Conservation (phyloP, 805 yeast species). For the Teunomyces funiuensis region DNA sequence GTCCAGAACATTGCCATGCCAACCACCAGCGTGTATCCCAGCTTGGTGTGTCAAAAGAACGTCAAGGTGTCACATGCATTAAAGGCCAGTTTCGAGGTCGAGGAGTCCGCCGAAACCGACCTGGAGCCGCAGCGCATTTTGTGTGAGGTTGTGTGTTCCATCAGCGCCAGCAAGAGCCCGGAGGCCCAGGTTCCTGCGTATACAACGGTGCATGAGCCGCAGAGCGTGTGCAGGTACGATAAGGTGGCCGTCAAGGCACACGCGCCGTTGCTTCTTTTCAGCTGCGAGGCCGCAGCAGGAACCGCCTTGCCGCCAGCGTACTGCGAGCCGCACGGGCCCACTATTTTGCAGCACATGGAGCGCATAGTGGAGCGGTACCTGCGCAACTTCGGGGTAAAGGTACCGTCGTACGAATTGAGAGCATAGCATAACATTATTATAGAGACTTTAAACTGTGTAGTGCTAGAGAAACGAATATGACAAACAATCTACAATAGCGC, state of each 20-base stretch:
- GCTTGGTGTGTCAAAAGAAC: too few species aligned
- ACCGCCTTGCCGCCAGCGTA: background rate
- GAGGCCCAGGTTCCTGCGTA: background rate
- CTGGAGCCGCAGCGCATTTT: background rate
- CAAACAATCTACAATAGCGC: too few species aligned
- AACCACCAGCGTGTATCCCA: too few species aligned
- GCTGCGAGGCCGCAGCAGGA: background rate
- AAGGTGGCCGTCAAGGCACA: background rate
- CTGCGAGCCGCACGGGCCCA: background rate
- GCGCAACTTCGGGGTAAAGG: constrained; percentile 1
- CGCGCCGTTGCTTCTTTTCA: constrained; percentile 1
- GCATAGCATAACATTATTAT: too few species aligned
- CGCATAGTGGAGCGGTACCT: background rate
- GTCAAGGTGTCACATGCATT: constrained; percentile 11
- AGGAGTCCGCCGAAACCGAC: constrained; percentile 4
- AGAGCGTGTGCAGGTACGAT: background rate
- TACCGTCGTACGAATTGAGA: too few species aligned
- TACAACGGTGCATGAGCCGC: background rate
- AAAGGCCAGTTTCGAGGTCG: constrained; percentile 14
- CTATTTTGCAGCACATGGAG: background rate
- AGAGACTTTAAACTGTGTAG: too few species aligned
- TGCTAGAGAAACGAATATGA: too few species aligned
- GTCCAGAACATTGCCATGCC: constrained; percentile 5
- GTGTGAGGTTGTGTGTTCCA: background rate
- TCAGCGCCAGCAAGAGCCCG: constrained; percentile 2